Evolutionary conservation across 495 filamentous ascomycete genomes (phyloP), one percentile per base, ranked within the genome.

Genomic region (Hyaloscypha finlandica): DNA sequence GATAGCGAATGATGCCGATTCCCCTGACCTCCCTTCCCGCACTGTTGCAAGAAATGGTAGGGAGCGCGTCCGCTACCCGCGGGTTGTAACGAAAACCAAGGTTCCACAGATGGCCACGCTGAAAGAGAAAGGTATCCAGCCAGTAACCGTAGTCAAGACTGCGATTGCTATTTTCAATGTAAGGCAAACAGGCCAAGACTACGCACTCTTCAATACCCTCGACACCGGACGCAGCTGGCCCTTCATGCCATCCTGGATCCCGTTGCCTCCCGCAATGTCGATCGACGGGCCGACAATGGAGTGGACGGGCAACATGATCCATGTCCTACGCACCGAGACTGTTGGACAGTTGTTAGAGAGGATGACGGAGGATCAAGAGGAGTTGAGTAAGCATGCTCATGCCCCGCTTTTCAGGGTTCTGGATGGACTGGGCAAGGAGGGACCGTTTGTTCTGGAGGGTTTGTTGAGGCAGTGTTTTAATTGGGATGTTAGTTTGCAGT

Each of bases 401-500:
- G 61, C 51, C 8, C 52, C 61, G 31, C 32, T 31, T 22, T 61
- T 61, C n/a, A 61, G 25, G 29, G n/a, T 61, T 2, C 42, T 63
- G 8, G 60, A 63, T 19, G 29, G 45, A 32, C 39, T 63, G 12
- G 60, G 42, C 2, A 33, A 31, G 14, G 60, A 63, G 25, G 60
- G 22, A 8, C n/a, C 42, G 5, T 63, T 63, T 53, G 39, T 33
- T 22, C 25, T 31, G 35, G 5, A 63, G 22, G 60, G 42, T 31
- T 54, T 33, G 25, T 4, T 11, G n/a, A 12, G 60, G 53, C 60
- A 63, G 32, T n/a, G 1, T 32, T 52, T 52, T 42, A 63, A 53
- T 22, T 63, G 39, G 60, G 60, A 63, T 52, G 14, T 63, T 4
- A 63, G 39, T 54, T n/a, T 63, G n/a, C 37, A 33, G 42, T 51